Base-by-base conservation (phyloP, 129 eudicot genomes). In the Kitagawia praeruptora region DNA sequence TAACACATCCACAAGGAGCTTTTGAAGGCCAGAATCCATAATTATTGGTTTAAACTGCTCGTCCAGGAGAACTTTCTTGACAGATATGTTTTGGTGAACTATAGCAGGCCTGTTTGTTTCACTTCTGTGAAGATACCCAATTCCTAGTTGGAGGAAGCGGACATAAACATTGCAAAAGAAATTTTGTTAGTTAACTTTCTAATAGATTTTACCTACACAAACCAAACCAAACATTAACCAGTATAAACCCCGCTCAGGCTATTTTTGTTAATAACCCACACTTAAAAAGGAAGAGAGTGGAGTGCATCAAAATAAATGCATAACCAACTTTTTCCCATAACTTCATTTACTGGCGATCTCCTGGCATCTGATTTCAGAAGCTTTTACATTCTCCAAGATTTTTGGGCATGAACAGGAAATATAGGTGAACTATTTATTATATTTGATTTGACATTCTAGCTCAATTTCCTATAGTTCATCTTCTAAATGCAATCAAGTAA, bases 1-100 rank as follows among this genome's bases (percentile, higher is more conserved):
- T n/a, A n/a, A n/a, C n/a, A n/a, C 98, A 83, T 93, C 98, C 0
- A 97, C 98, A 13, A 93, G 90, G 13, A 93, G 95, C 87, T 89
- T 93, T 23, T 88, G 78, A 38, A 93, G 91, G 31, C 98, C 98
- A 1, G 93, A 87, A 41, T 91, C 97, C 40, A 84, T 78, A 63
- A 93, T 89, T 42, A 93, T 69, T 2, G 98, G 97, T 47, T 83
- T 91, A 78, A 84, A 84, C n/a, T 82, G 83, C 27, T 91, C 83
- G 78, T 91, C 93, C 21, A 93, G 38, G 15, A 93, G 79, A 58
- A 93, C 85, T 79, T 93, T 91, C 69, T 93, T 93, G 63, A 89
- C 90, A 0, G 97, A 93, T 78, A 93, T 85, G 86, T 91, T 93
- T 45, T 86, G 93, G 78, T 93, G 98, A 79, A 93, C 80, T 77